Evolutionary conservation across 495 filamentous ascomycete genomes (phyloP), one percentile per base, ranked within the genome.

Genomic region (Cercophora scortea): DNA sequence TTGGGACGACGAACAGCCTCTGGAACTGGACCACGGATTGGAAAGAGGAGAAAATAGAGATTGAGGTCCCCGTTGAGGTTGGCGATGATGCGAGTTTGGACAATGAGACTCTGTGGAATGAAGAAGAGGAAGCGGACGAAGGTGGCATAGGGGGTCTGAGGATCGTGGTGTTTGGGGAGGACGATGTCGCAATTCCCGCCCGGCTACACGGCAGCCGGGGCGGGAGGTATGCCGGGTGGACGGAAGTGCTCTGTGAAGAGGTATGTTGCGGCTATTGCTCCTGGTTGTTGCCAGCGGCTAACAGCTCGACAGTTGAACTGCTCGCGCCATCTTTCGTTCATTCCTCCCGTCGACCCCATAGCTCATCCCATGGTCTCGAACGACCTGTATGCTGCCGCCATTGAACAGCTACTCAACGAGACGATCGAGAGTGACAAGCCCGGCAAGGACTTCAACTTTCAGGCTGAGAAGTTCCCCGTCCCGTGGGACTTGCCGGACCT

Each of bases 391-490:
- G 56, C 59, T 46, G 47, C 55, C 25, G 61, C 64, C 19, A 45
- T 68, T 11, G 48, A 54, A 9, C 47, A 51, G 11, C 10, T 48
- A n/a, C 8, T 56, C 19, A 38, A 52, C 8, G 41, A 50, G 9
- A 48, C 46, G 50, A 57, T 33, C 38, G 41, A 25, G 10, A 42
- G 45, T 6, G 34, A 64, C 12, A 59, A 53, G 9, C 69, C 62
- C 0, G 53, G 60, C 8, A 49, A 61, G 33, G 59, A 71, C 45
- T 72, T 73, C 49, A 67, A 58, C 15, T 73, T 73, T 52, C 58
- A 70, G 6, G 34, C 61, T 0, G 48, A 64, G 8, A 60, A 62
- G 17, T 75, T 71, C 42, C 58, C 64, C 13, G 50, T 58, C 0
- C 52, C 59, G 8, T 32, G 19, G 16, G 17, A 45, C 18, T 52